A percentile compares a stretch with the other conserved stretches of the same genome.
Evolutionary conservation across 2,329 filamentous ascomycete genomes (phyloP).

Genomic region (Penicillium griseofulvum): DNA sequence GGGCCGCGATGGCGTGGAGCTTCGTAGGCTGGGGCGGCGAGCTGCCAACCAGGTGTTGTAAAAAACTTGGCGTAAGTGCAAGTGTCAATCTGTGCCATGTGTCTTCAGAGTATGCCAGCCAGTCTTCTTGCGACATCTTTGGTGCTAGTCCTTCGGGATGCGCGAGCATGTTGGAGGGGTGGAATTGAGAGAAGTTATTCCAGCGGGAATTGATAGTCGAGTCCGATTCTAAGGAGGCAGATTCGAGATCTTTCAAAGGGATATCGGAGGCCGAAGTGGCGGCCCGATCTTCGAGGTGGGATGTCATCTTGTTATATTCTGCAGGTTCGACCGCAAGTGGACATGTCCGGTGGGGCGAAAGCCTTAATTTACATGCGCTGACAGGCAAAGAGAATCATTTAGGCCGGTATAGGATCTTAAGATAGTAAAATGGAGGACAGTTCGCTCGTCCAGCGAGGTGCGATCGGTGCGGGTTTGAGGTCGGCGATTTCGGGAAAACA

Average conservation of each 20-base stretch:
- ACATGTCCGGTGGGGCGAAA: constrained; percentile 4
- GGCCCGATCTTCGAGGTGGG: constrained; percentile 11
- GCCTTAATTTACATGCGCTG: neutral
- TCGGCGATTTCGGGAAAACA: constrained; percentile 4
- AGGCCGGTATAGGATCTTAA: neutral
- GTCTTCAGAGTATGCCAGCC: constrained; percentile 24
- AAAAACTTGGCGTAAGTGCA: constrained; percentile 37
- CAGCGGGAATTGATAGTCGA: constrained; percentile 16
- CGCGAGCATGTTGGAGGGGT: constrained; percentile 25
- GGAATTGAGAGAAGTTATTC: constrained; percentile 25
- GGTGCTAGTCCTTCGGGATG: constrained; percentile 16
- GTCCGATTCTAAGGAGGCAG: constrained; percentile 9
- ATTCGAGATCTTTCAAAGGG: constrained; percentile 32
- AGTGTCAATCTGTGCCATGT: constrained; percentile 27
- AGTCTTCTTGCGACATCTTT: constrained; percentile 25
- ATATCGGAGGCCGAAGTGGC: constrained; percentile 28
- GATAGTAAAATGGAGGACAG: neutral
- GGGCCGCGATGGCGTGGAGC: constrained; percentile 39
- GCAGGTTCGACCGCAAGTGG: constrained; percentile 1
- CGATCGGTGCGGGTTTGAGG: neutral
- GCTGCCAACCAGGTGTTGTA: constrained; percentile 35
- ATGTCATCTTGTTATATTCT: constrained; percentile 13
- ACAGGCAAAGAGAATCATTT: neutral
- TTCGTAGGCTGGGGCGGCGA: constrained; percentile 27
- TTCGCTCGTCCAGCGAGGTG: constrained; percentile 12